A percentile compares a stretch with the other conserved stretches of the same genome.
Conservation (phyloP, 345 rosid species). For the Adansonia digitata region DNA sequence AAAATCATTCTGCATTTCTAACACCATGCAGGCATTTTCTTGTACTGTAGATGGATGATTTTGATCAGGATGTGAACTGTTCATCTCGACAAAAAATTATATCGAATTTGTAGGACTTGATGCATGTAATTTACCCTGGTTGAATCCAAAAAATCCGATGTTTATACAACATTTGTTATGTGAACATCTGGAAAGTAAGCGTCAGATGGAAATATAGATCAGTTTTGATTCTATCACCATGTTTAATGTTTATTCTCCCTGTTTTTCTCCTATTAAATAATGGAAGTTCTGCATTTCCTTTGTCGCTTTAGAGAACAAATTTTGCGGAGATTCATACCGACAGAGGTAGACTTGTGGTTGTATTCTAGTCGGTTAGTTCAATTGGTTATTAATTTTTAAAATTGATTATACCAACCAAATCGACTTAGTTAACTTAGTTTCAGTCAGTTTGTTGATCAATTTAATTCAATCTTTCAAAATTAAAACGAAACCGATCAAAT, state of each 20-base stretch:
- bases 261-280: not conserved
- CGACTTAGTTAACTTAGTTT: too few species aligned
- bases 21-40: slow-evolving; percentile 4
- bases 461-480: too few species aligned
- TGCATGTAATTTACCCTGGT: not conserved
- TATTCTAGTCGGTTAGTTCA: too few species aligned
- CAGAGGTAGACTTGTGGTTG: too few species aligned
- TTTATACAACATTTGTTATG: not conserved
- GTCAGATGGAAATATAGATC: not conserved
- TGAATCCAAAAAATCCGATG: not conserved
- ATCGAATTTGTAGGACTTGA: slow-evolving; percentile 1
- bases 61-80: not conserved
- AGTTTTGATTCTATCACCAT: not conserved
- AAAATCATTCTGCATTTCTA: slow-evolving; percentile 8
- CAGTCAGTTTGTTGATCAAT: too few species aligned
- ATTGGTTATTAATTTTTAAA: too few species aligned
- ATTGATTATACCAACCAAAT: too few species aligned
- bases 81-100: slow-evolving; percentile 5
- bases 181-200: not conserved
- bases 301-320: too few species aligned
- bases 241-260: not conserved
- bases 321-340: too few species aligned
- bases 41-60: slow-evolving; percentile 19
- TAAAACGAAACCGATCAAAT: too few species aligned
- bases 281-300: not conserved